Percentiles rank a stretch among this genome's conserved stretches.
These are phyloP conservation scores for Mortierella sp. DNA, from an alignment of 371 early-diverging fungal genomes.

Conservation along the genomic window DNA sequence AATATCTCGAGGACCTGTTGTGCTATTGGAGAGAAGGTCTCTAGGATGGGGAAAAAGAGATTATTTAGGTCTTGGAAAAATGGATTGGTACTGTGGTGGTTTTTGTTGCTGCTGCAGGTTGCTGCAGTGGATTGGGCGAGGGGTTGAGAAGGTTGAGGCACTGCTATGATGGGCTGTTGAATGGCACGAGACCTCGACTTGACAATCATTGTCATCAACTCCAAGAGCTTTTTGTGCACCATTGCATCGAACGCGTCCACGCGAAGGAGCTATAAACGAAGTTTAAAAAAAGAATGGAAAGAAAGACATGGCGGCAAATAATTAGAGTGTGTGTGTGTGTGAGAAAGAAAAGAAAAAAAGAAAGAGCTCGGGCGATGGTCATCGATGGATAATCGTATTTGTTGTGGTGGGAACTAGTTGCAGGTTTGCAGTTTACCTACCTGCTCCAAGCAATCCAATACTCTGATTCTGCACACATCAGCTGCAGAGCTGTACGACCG, in stretches of 20 bases:
- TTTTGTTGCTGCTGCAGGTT: no score
- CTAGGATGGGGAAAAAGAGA: background rate
- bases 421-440: no score
- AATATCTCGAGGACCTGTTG: slow-evolving; percentile 1
- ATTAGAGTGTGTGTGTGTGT: background rate
- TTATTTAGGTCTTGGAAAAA: no score
- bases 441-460: no score
- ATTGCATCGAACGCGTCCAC: background rate
- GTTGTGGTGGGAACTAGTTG: no score
- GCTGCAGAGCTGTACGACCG: no score
- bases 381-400: no score
- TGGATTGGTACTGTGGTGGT: no score
- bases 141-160: no score
- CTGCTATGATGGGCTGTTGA: background rate
- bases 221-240: slow-evolving; percentile 13
- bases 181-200: background rate
- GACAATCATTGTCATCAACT: slow-evolving; percentile 12
- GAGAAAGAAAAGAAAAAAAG: background rate
- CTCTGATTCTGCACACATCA: no score
- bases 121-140: no score
- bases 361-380: no score
- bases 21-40: slow-evolving; percentile 1
- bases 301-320: background rate
- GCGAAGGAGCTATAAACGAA: background rate
- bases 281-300: background rate